Evolutionary conservation across 1,139 yeast species (phyloP), one percentile per base, ranked within the genome.

Genomic region (Dujonia santamariae): DNA sequence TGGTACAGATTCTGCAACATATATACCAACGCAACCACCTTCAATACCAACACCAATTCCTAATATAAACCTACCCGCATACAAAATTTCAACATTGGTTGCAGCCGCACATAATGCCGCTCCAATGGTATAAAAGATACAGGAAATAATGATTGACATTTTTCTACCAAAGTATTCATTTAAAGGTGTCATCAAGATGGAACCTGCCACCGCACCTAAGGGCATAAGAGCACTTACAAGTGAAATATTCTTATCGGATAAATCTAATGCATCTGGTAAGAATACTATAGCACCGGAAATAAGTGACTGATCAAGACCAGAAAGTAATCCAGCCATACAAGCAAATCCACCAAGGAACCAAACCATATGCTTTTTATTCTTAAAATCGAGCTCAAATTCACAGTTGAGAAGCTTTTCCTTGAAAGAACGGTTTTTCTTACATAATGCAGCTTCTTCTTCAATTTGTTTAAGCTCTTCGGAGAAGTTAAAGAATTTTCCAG

Each of bases 1-100:
- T 7, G 80, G 80, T 21, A 78, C 75, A 33, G 77, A 71, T 47
- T 80, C 86, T 4, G 80, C 67, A 32, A 77, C 67, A 43, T 78
- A 75, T 31, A 76, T 66, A 42, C 79, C 78, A 32, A 76, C 78
- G 43, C 78, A 74, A 31, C 79, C 80, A 48, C 80, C 78, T 50
- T 75, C 82, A 24, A 77, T 64, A 30, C 32, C 41, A 26, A 77
- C 73, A 42, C 81, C 82, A 25, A 73, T 53, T 37, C 83, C 83
- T 19, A 76, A 59, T 27, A 75, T 46, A 43, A 76, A 72, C 44
- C 83, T 62, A 13, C 80, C 78, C 23, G 78, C 80, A 46, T 69
- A 71, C 62, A 75, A 63, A 56, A 69, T 61, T 25, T 61, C 59
- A 36, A 62, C 59, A 37, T 51, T 47, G 19, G 46, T 55, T 4